phyloP scores from a whole-genome alignment of 2,329 filamentous ascomycete genomes.

The Fusarium camptoceras region DNA sequence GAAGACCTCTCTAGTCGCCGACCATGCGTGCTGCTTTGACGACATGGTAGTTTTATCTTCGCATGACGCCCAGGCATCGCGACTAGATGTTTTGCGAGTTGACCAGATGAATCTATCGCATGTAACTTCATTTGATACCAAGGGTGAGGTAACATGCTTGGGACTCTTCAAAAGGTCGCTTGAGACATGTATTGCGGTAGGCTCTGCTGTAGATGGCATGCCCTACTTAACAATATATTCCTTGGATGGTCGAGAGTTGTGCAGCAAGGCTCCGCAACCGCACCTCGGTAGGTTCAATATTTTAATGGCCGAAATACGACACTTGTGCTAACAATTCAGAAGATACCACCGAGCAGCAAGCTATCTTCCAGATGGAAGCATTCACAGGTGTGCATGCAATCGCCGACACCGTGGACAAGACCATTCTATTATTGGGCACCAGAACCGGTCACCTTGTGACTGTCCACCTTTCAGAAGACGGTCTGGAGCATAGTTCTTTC shows the following conservation, averaged over 20 bases:
- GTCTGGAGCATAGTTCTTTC: constrained; percentile 44
- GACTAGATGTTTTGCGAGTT: constrained; percentile 55
- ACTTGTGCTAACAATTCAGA: constrained; percentile 9
- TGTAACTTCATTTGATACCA: constrained; percentile 50
- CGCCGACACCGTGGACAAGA: constrained; percentile 42
- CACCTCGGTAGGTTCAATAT: constrained; percentile 26
- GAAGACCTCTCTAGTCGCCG: constrained; percentile 47
- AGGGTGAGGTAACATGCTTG: constrained; percentile 64
- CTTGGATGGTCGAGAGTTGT: constrained; percentile 41
- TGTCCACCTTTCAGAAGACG: constrained; percentile 44
- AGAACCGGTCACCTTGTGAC: constrained; percentile 64
- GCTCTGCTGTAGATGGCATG: constrained; percentile 49
- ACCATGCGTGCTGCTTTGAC: constrained; percentile 57
- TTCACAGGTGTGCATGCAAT: constrained; percentile 60
- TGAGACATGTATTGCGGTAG: constrained; percentile 49
- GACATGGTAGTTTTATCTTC: constrained; percentile 58
- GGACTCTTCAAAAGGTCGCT: constrained; percentile 48
- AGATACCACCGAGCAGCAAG: constrained; percentile 3
- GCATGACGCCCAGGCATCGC: constrained; percentile 52
- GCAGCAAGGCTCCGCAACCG: constrained; percentile 21
- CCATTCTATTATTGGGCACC: constrained; percentile 60
- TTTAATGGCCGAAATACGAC: neutral
- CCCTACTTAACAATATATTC: constrained; percentile 52
- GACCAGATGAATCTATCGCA: constrained; percentile 50
- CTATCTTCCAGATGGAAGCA: constrained; percentile 51